Conservation (phyloP, 805 yeast species). For the Kazachstania martiniae region DNA sequence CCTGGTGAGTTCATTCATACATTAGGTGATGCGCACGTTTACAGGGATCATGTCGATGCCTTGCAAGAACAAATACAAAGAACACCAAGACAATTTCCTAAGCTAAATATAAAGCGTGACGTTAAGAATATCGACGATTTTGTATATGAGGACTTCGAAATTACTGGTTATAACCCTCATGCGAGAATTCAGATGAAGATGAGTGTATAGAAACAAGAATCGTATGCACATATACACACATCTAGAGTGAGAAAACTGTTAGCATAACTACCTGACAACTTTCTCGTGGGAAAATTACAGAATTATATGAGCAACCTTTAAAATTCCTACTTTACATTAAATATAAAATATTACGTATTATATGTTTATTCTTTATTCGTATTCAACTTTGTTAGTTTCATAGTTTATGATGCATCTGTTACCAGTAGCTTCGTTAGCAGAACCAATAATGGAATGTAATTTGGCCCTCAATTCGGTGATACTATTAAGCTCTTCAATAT, state of each 20-base stretch:
- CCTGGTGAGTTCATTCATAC: constrained; percentile 94
- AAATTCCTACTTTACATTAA: too few relatives aligned
- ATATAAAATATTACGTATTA: background rate
- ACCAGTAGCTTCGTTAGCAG: constrained; percentile 30
- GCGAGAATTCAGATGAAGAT: constrained; percentile 85
- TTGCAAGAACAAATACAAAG: constrained; percentile 69
- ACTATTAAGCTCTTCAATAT: constrained; percentile 8
- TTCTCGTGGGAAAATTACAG: too few relatives aligned
- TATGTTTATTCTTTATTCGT: background rate
- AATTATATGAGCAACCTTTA: too few relatives aligned
- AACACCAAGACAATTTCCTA: constrained; percentile 73
- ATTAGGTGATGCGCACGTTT: constrained; percentile 94
- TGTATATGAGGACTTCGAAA: constrained; percentile 76
- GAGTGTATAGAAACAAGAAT: constrained; percentile 56
- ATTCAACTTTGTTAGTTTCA: constrained; percentile 26
- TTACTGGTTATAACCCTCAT: constrained; percentile 71
- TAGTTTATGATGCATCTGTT: constrained; percentile 29
- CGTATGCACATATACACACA: background rate
- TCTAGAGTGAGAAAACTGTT: background rate
- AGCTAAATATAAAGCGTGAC: constrained; percentile 54
- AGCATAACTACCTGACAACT: background rate
- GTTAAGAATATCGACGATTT: constrained; percentile 77
- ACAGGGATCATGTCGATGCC: constrained; percentile 87
- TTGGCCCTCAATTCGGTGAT: constrained; percentile 16
- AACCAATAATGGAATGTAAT: constrained; percentile 28